These are phyloP conservation scores for Trifolium dubium DNA, from an alignment of 306 rosid species.

Conservation along the genomic window DNA sequence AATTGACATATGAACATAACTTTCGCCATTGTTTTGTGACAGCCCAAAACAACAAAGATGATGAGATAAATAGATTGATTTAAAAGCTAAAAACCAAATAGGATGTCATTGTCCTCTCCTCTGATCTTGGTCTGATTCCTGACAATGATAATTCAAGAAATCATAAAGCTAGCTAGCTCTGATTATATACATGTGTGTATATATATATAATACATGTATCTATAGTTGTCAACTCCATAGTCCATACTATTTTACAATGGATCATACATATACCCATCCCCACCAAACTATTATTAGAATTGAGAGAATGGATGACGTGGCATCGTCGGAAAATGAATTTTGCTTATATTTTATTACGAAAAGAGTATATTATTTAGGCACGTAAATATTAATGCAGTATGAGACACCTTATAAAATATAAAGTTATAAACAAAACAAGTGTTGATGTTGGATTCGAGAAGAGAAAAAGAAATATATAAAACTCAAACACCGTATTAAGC, in stretches of 20 bases:
- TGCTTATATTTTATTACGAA: no score
- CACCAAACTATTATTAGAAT: not conserved
- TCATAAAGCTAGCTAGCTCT: not conserved
- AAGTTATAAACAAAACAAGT: no score
- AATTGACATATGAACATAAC: slow-evolving; percentile 31
- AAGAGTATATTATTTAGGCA: no score
- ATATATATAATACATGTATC: no score
- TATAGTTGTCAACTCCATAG: not conserved
- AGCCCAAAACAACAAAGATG: not conserved
- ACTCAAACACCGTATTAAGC: no score
- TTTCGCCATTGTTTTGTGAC: slow-evolving; percentile 21
- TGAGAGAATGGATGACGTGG: no score
- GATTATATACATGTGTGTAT: not conserved
- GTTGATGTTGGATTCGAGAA: no score
- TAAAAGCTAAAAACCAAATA: not conserved
- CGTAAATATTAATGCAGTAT: no score
- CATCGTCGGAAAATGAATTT: no score
- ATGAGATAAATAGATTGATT: not conserved
- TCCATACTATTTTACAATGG: not conserved
- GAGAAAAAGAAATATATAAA: no score
- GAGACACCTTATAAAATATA: no score
- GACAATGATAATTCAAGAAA: not conserved
- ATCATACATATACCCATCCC: not conserved
- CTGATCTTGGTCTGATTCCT: not conserved
- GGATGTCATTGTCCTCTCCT: not conserved